phyloP scores from a whole-genome alignment of 371 early-diverging fungal species.

The Amoeboradix gromovi region DNA sequence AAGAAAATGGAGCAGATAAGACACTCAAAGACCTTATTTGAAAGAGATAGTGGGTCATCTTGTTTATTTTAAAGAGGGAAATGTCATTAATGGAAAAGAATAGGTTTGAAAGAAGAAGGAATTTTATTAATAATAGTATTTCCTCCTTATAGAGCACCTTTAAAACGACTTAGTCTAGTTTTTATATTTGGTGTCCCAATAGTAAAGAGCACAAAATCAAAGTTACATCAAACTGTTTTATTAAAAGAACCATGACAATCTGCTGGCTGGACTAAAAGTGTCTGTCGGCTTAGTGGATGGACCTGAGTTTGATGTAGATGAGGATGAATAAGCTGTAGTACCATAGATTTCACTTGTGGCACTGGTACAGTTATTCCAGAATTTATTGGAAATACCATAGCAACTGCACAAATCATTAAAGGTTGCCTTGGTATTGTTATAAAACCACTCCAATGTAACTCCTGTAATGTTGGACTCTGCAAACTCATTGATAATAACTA shows the following conservation, averaged over 20 bases:
- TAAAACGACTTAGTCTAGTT: too few species aligned
- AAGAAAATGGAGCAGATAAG: too few species aligned
- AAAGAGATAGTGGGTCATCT: too few species aligned
- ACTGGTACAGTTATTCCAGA: neutral
- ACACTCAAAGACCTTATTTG: too few species aligned
- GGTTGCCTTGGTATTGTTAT: neutral
- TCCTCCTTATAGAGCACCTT: too few species aligned
- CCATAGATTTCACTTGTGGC: neutral
- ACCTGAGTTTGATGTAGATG: neutral
- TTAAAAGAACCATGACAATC: neutral
- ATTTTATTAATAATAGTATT: too few species aligned
- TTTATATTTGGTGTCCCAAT: too few species aligned
- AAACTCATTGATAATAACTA: neutral
- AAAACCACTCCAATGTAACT: neutral
- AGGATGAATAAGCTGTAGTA: neutral
- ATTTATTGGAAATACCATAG: neutral
- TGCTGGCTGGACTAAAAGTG: neutral
- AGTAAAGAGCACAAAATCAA: neutral
- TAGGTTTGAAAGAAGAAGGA: too few species aligned
- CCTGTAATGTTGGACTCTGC: neutral
- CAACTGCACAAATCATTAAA: neutral
- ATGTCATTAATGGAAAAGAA: too few species aligned
- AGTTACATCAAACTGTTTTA: neutral
- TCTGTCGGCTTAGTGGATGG: neutral
- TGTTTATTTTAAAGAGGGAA: too few species aligned